Conservation (phyloP, 2,329 filamentous ascomycete species). For the Aspergillus transmontanensis region DNA sequence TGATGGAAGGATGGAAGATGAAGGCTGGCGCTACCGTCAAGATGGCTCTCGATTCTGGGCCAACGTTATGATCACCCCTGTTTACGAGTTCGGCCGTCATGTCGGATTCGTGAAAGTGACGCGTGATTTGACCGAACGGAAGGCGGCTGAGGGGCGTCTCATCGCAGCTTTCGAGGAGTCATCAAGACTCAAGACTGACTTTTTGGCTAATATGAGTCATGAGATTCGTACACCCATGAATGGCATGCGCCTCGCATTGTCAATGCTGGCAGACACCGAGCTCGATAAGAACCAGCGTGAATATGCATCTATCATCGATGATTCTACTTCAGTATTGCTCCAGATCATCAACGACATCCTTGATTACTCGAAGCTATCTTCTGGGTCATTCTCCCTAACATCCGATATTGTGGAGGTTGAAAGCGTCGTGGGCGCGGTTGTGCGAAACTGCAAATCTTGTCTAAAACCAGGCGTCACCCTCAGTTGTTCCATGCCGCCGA, state of each 20-base stretch:
- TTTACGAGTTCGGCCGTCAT: conserved; percentile 56
- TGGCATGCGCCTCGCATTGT: conserved; percentile 62
- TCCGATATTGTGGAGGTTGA: conserved; percentile 55
- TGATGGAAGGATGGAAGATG: conserved; percentile 60
- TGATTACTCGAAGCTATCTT: conserved; percentile 66
- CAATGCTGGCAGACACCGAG: conserved; percentile 57
- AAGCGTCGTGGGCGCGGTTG: conserved; percentile 50
- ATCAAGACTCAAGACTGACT: conserved; percentile 64
- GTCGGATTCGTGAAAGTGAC: conserved; percentile 63
- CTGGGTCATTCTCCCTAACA: conserved; percentile 61
- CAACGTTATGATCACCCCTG: conserved; percentile 61
- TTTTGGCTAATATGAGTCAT: conserved; percentile 65
- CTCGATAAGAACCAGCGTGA: conserved; percentile 60
- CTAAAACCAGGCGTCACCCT: conserved; percentile 52
- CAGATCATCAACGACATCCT: conserved; percentile 68
- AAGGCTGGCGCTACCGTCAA: conserved; percentile 62
- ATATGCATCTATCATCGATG: conserved; percentile 59
- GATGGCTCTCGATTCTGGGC: conserved; percentile 64
- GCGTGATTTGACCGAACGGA: conserved; percentile 59
- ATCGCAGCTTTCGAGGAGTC: conserved; percentile 63
- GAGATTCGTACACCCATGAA: conserved; percentile 68
- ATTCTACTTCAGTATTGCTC: conserved; percentile 61
- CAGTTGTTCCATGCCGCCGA: conserved; percentile 46
- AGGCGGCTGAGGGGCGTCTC: conserved; percentile 57
- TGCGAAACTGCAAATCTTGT: conserved; percentile 53